Evolutionary conservation across 2,329 filamentous ascomycete species (phyloP).

Genomic region (Metarhizium guizhouense): DNA sequence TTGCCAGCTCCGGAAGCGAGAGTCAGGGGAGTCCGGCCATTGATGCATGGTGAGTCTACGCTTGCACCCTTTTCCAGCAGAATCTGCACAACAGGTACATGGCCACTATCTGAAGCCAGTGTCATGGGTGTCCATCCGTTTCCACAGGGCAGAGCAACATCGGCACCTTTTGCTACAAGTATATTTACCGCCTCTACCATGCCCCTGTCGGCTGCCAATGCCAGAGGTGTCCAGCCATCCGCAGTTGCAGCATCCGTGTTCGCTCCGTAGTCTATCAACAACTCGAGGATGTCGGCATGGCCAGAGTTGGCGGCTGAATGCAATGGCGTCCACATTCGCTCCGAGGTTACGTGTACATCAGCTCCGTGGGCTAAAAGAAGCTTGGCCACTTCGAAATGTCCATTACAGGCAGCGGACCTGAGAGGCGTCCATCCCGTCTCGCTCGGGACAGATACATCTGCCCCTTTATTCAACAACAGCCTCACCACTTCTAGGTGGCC

Average conservation of each 20-base stretch:
- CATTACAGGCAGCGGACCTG: slow-evolving; percentile 6
- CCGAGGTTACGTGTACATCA: slow-evolving; percentile 4
- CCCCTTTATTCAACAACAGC: slow-evolving; percentile 5
- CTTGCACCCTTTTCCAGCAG: slow-evolving; percentile 7
- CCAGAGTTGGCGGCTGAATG: slow-evolving; percentile 10
- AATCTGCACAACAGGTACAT: slow-evolving; percentile 1
- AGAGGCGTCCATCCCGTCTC: slow-evolving; percentile 8
- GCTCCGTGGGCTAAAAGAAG: slow-evolving; percentile 8
- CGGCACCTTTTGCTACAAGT: slow-evolving; percentile 2
- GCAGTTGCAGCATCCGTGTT: slow-evolving; percentile 1
- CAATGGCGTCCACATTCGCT: slow-evolving; percentile 7
- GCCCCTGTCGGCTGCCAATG: slow-evolving; percentile 6
- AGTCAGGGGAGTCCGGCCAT: slow-evolving; percentile 4
- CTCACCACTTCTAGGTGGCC: slow-evolving; percentile 5
- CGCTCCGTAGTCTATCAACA: slow-evolving; percentile 6
- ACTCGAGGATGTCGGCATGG: slow-evolving; percentile 1
- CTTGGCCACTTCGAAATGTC: slow-evolving; percentile 3
- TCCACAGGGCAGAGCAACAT: slow-evolving; percentile 2
- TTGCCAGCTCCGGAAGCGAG: not conserved
- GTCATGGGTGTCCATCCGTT: slow-evolving; percentile 5
- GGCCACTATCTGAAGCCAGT: slow-evolving; percentile 3
- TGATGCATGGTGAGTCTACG: slow-evolving; percentile 1
- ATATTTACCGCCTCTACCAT: slow-evolving; percentile 1
- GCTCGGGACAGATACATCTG: slow-evolving; percentile 3
- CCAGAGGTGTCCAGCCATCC: slow-evolving; percentile 8